Conservation (phyloP, 2,329 filamentous ascomycete genomes). For the Corniculantispora saksenae region DNA sequence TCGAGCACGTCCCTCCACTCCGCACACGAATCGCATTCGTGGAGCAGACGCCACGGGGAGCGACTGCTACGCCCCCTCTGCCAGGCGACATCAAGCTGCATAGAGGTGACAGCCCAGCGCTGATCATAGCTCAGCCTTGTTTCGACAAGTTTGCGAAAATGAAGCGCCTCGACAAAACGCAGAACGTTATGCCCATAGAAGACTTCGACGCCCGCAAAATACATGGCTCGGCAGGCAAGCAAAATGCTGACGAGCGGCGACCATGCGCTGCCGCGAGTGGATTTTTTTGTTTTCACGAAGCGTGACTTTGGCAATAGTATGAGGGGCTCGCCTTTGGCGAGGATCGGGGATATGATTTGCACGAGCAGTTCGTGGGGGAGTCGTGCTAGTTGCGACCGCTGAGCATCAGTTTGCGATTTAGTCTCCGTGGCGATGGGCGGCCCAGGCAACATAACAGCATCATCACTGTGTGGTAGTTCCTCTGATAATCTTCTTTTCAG, state of each 20-base stretch:
- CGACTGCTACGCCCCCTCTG: background rate
- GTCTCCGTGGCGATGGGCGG: background rate
- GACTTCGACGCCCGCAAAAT: constrained; percentile 14
- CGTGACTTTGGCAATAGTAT: constrained; percentile 1
- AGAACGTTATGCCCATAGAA: constrained; percentile 4
- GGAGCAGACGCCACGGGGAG: constrained; percentile 4
- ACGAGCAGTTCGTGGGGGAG: constrained; percentile 8
- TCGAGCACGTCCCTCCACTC: constrained; percentile 13
- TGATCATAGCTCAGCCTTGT: constrained; percentile 5
- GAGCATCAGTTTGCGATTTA: background rate
- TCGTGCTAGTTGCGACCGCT: background rate
- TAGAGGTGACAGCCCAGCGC: background rate
- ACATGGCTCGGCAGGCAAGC: constrained; percentile 14
- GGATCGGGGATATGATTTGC: background rate
- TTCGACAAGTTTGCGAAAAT: background rate
- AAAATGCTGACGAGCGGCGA: constrained; percentile 13
- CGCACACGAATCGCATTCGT: background rate
- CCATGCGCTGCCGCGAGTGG: background rate
- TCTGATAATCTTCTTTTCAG: background rate
- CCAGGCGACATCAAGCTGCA: background rate
- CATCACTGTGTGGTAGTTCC: background rate
- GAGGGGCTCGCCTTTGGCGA: background rate
- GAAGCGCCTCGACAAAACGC: constrained; percentile 8
- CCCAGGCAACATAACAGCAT: background rate
- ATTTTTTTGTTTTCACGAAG: constrained; percentile 1